These are phyloP conservation scores for Mucor velutinosus DNA, from an alignment of 371 early-diverging fungal genomes.

Conservation along the genomic window DNA sequence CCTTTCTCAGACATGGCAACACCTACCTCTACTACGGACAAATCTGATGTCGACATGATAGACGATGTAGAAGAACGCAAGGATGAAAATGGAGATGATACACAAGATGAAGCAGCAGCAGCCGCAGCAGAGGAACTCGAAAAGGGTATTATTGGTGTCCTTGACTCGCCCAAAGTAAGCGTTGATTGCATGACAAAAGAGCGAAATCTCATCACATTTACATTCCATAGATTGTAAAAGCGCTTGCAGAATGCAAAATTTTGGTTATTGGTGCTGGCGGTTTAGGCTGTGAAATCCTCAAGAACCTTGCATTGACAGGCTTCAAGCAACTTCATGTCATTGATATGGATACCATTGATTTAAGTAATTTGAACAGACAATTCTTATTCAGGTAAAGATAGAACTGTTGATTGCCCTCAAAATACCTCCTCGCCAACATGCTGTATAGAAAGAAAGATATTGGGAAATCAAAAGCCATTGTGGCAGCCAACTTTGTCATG, in stretches of 20 bases:
- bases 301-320: slow-evolving; percentile 90
- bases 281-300: slow-evolving; percentile 98
- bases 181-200: background rate
- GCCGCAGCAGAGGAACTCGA: slow-evolving; percentile 6
- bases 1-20: slow-evolving; percentile 17
- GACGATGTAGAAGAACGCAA: slow-evolving; percentile 1
- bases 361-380: slow-evolving; percentile 98
- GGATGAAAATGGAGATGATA: slow-evolving; percentile 11
- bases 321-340: slow-evolving; percentile 88
- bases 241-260: slow-evolving; percentile 49
- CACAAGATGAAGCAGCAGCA: slow-evolving; percentile 10
- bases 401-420: background rate
- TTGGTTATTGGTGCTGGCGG: slow-evolving; percentile 96
- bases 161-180: slow-evolving; percentile 16
- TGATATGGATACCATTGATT: slow-evolving; percentile 98
- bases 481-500: slow-evolving; percentile 90
- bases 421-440: background rate
- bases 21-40: slow-evolving; percentile 1
- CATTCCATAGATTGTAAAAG: slow-evolving; percentile 24
- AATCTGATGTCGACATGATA: slow-evolving; percentile 18
- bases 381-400: slow-evolving; percentile 81
- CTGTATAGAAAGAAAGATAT: slow-evolving; percentile 68
- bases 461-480: slow-evolving; percentile 82
- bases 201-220: background rate
- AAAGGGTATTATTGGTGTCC: slow-evolving; percentile 17